Conservation (phyloP, 192 early-diverging fungal species). For the Podila minutissima region DNA sequence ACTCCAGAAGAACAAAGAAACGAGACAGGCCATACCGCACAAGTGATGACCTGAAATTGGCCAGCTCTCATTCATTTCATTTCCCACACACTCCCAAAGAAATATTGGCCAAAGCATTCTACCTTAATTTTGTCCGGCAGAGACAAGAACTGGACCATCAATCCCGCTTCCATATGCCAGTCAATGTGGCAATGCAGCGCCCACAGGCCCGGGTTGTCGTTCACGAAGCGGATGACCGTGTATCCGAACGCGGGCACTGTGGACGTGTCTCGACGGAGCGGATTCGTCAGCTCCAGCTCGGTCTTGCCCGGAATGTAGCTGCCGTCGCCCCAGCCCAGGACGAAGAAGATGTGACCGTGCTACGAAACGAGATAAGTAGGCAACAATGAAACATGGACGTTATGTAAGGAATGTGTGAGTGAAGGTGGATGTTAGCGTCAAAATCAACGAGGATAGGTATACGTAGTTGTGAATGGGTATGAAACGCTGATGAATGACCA, state of each 20-base stretch:
- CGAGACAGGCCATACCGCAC: too few relatives aligned
- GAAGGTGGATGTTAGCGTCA: too few relatives aligned
- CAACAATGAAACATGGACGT: too few relatives aligned
- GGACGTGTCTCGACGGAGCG: constrained; percentile 42
- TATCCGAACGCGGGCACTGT: constrained; percentile 40
- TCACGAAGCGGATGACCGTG: constrained; percentile 28
- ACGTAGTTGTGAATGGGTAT: too few relatives aligned
- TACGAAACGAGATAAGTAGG: background rate
- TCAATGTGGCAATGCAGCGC: constrained; percentile 58
- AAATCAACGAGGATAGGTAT: too few relatives aligned
- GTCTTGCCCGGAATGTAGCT: constrained; percentile 17
- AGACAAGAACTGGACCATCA: constrained; percentile 47
- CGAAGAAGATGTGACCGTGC: constrained; percentile 54
- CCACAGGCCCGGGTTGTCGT: constrained; percentile 56
- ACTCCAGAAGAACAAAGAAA: too few relatives aligned
- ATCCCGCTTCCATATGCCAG: constrained; percentile 57
- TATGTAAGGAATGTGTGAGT: too few relatives aligned
- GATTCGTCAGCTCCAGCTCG: constrained; percentile 19
- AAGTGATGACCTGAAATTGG: too few relatives aligned
- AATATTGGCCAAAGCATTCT: too few relatives aligned
- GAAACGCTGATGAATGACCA: too few relatives aligned
- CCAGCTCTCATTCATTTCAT: too few relatives aligned
- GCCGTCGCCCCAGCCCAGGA: constrained; percentile 41
- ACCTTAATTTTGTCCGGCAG: constrained; percentile 22
- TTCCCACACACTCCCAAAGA: too few relatives aligned